These are phyloP conservation scores for Nicotiana tomentosiformis DNA, from an alignment of 257 asterid genomes.

Conservation along the genomic window DNA sequence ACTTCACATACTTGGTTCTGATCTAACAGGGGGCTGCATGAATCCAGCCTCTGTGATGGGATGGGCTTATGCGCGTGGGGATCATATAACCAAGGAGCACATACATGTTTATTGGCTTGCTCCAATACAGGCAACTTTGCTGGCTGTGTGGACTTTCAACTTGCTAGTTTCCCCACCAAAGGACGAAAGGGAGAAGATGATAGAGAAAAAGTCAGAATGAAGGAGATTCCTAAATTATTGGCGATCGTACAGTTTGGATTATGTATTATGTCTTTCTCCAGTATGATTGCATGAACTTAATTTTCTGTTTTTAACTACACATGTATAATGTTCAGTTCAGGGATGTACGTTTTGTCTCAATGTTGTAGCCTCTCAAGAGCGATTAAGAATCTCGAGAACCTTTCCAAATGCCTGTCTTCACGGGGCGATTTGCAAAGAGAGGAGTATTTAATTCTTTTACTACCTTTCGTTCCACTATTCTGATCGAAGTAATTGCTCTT, in stretches of 20 bases:
- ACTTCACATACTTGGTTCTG: conserved; percentile 84
- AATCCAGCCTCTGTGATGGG: conserved; percentile 98
- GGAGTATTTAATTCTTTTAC: too few species aligned
- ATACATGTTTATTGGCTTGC: conserved; percentile 88
- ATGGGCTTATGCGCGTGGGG: conserved; percentile 86
- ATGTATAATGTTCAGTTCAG: neutral
- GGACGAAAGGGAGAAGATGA: conserved; percentile 17
- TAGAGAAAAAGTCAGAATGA: conserved; percentile 39
- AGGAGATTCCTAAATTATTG: neutral
- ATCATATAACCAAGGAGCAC: conserved; percentile 74
- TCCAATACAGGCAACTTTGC: conserved; percentile 71
- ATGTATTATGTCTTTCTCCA: too few species aligned
- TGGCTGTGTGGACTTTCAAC: conserved; percentile 62
- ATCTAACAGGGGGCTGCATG: conserved; percentile 95
- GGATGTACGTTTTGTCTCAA: neutral
- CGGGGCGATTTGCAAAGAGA: too few species aligned
- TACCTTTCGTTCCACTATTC: too few species aligned
- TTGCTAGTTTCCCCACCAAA: conserved; percentile 29
- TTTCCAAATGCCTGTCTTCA: too few species aligned
- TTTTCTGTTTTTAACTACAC: neutral
- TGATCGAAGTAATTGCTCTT: too few species aligned
- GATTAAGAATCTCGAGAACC: too few species aligned
- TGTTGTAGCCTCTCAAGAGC: neutral
- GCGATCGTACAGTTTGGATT: conserved; percentile 15
- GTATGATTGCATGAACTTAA: neutral